Evolutionary conservation across 139 green algal species (phyloP).

Genomic region (Auxenochlorella protothecoides): DNA sequence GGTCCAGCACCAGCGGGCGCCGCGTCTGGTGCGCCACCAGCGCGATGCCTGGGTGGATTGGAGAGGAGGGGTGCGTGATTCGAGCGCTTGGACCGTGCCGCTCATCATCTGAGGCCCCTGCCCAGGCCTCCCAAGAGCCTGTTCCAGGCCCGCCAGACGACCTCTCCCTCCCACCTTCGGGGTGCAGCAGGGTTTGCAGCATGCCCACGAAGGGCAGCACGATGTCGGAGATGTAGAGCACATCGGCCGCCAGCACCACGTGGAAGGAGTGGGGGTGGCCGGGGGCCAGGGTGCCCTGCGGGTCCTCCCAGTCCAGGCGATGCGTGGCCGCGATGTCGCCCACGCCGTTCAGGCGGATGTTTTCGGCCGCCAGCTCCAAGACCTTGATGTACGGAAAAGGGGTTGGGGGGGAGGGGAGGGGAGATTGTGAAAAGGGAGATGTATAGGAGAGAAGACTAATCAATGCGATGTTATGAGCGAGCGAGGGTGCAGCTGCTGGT

Average conservation of each 20-base stretch:
- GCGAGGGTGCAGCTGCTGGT: too few species aligned
- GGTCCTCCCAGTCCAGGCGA: slow-evolving; percentile 8
- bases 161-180: neutral
- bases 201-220: slow-evolving; percentile 11
- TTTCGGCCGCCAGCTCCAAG: neutral
- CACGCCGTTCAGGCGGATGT: neutral
- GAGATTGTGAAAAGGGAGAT: too few species aligned
- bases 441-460: too few species aligned
- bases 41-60: slow-evolving; percentile 3
- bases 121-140: neutral
- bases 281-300: neutral
- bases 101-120: neutral
- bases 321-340: neutral
- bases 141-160: neutral
- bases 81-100: neutral
- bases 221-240: slow-evolving; percentile 9
- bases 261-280: neutral
- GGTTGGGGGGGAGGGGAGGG: too few species aligned
- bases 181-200: slow-evolving; percentile 2
- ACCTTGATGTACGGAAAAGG: neutral
- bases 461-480: too few species aligned
- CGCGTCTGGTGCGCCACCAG: slow-evolving; percentile 11
- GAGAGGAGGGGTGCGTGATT: too few species aligned
- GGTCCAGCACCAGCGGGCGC: slow-evolving; percentile 5
- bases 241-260: slow-evolving; percentile 11